Base-by-base conservation (phyloP, 495 filamentous ascomycete species). In the Thozetella sp. region DNA sequence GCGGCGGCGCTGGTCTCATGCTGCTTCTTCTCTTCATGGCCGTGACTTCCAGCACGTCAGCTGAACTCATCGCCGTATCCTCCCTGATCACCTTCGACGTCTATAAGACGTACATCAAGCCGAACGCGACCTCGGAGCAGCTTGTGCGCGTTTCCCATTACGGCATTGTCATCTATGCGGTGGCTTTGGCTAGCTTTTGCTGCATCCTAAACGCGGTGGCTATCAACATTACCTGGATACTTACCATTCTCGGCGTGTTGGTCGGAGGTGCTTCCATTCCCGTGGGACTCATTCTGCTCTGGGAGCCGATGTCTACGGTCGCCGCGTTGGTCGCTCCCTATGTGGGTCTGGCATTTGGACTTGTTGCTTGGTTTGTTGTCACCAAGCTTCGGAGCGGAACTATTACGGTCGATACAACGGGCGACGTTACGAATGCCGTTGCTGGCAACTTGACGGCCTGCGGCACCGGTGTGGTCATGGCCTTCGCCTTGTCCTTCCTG, bases 281-380 rank as follows among this genome's bases (percentile, higher is more conserved):
- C 12, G 88, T 87, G 26, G 80, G 85, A 2, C 79, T 90, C 69
- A 88, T 86, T 6, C 76, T 92, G 3, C 73, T 90, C 59, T 92
- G 88, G 88, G 84, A 81, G 10, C 73, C 79, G 22, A 87, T 90
- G 70, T 89, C 88, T 63, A 82, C 82, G 76, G 79, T 82, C 58
- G 88, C 79, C 15, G 88, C 86, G 0, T 83, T 81, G 4, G 74
- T 82, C 20, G 82, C 83, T 2, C 88, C 88, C 3, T 76, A 81
- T 6, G 73, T 90, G 10, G 88, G 87, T n/a, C 77, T 89, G n/a
- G 76, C 73, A 46, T 81, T 83, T 60, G 82, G 84, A 3, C 72
- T 91, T 24, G 85, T 86, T 56, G 87, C 88, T 26, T 92, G 89
- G 89, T 76, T 92, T 3, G 88, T 90, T 0, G 89, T 86, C 3